Evolutionary conservation across 176 grass and related monocot species (phyloP), one percentile per base, ranked within the genome.

Genomic region (Alloteropsis semialata): DNA sequence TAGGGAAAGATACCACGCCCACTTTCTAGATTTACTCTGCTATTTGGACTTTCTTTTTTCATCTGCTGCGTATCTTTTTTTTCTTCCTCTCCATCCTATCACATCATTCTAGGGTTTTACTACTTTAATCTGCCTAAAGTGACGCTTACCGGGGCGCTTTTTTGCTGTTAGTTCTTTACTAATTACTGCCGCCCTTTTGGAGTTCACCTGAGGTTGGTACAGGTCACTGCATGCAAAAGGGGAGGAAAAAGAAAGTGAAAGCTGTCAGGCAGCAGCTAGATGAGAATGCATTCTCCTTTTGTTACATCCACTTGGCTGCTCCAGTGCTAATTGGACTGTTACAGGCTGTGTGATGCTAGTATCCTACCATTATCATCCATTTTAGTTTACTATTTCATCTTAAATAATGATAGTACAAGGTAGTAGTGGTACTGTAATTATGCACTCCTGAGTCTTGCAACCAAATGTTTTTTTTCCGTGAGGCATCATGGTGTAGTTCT

Each of bases 11-110:
- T 90, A 74, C 79, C 84, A 53, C 84, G 10, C 84, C 88, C 88
- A 87, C 88, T 87, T 83, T 78, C 72, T 79, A 41, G 84, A 83
- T 90, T 90, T 90, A 90, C 88, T 69, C 82, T 77, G 21, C 55
- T 44, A 76, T 37, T 71, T 82, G 48, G 39, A 68, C 84, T 90
- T 85, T 81, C 36, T n/a, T 77, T 77, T 72, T 56, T 34, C 36
- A 18, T 54, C 48, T 43, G 27, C 46, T 45, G 1, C 36, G 16
- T 28, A 25, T 49, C 17, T 19, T 4, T 29, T 39, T 50, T 10
- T 18, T 14, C 51, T 16, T n/a, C n/a, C 34, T 32, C 30, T 16
- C 42, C n/a, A 29, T 14, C 39, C 42, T 41, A 4, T 15, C 28
- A 39, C 46, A 32, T 64, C 28, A 5, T 37, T 17, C 15, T 45